Base-by-base conservation (phyloP, 257 asterid species). In the Lithospermum erythrorhizon region DNA sequence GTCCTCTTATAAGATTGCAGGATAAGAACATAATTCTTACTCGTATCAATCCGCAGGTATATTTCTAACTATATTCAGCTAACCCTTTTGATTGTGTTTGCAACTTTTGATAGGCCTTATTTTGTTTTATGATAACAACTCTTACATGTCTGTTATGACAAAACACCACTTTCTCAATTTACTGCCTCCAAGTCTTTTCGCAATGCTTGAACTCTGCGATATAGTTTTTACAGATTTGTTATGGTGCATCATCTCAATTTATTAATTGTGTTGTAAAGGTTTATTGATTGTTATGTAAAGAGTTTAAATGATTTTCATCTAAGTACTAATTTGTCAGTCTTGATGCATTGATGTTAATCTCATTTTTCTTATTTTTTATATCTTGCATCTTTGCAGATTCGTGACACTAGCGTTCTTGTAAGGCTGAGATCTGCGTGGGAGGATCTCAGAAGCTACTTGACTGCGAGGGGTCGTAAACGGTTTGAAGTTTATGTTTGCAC, bases 361-460 rank as follows among this genome's bases (percentile, higher is more conserved):
- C 49, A 41, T n/a, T n/a, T 1, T 17, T 41, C 18, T 1, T 35
- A 35, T 14, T 41, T 41, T 32, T 27, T 32, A 29, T 15, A 20
- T 58, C 23, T 61, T 73, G 5, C 68, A 3, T 35, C 65, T 9
- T 66, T 65, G 64, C 81, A 91, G 98, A 86, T 85, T 65, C 96
- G 98, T 18, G 98, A 91, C 78, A 91, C 98, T 24, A 91, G 98
- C 65, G 98, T 91, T 59, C 96, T 91, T 64, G 98, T 91, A 83
- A 88, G 98, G 76, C 71, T 91, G 76, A 78, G 98, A 76, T 95
- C 98, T 68, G 96, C 98, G 21, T 91, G 98, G 98, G 98, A 91
- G 77, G 98, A 88, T 73, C 93, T 91, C 66, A 84, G 95, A 79
- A 78, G 83, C 78, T 91, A 91, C 76, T 76, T 91, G 76, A 91